phyloP scores from a whole-genome alignment of 208 protist genomes.

The Wallacemonas collosoma region DNA sequence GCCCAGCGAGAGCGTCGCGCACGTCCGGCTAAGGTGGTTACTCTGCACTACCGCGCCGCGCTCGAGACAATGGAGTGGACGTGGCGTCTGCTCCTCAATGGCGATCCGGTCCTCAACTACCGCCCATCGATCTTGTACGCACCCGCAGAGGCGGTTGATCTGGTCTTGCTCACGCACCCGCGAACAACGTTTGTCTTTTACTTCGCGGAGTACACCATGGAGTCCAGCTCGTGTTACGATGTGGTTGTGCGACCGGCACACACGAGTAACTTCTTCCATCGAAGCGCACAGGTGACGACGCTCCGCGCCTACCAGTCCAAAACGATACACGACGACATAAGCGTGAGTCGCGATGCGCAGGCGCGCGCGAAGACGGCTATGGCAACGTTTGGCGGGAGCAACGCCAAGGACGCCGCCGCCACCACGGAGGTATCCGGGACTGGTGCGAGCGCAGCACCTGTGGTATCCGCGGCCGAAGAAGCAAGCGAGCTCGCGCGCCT shows the following conservation, averaged over 20 bases:
- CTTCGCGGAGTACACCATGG: constrained; percentile 84
- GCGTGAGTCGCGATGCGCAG: constrained; percentile 19
- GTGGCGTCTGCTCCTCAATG: constrained; percentile 52
- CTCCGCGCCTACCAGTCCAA: constrained; percentile 60
- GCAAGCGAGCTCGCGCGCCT: constrained; percentile 5
- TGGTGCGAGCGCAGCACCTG: not conserved
- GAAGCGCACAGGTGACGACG: constrained; percentile 61
- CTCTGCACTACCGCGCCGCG: constrained; percentile 54
- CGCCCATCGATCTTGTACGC: constrained; percentile 58
- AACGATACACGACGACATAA: constrained; percentile 19
- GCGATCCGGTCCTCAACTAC: constrained; percentile 23
- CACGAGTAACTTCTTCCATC: constrained; percentile 51
- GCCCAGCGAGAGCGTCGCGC: constrained; percentile 21
- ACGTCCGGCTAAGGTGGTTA: constrained; percentile 36
- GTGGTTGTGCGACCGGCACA: constrained; percentile 73
- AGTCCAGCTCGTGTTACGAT: constrained; percentile 59
- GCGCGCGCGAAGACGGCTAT: constrained; percentile 6
- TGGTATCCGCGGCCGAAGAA: not conserved
- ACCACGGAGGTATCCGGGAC: not conserved
- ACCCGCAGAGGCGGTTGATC: constrained; percentile 78
- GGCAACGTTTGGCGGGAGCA: constrained; percentile 1
- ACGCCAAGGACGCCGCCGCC: constrained; percentile 21
- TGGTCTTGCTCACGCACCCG: constrained; percentile 71
- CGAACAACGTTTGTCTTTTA: constrained; percentile 88
- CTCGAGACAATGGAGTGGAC: constrained; percentile 80